Percentiles rank a stretch among this genome's conserved stretches.
Evolutionary conservation across 2,329 filamentous ascomycete species (phyloP).

Genomic region (Raffaelea arxii): DNA sequence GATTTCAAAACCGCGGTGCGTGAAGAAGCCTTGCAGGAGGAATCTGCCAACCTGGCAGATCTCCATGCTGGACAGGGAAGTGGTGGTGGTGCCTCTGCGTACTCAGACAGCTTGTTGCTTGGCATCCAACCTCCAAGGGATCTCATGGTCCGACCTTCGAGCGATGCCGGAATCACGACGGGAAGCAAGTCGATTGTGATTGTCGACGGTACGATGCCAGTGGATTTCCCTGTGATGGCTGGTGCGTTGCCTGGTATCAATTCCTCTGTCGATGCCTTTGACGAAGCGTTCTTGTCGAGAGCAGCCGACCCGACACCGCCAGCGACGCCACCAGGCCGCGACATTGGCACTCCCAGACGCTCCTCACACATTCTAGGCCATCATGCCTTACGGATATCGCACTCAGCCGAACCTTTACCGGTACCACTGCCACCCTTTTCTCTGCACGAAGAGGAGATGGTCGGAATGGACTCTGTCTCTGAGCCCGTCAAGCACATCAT

Average conservation of each 20-base stretch:
- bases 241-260: constrained; percentile 33
- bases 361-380: constrained; percentile 47
- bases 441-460: constrained; percentile 16
- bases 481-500: not conserved
- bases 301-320: constrained; percentile 50
- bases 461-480: not conserved
- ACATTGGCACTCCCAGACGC: constrained; percentile 35
- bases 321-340: constrained; percentile 45
- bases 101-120: constrained; percentile 28
- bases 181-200: constrained; percentile 91
- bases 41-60: constrained; percentile 20
- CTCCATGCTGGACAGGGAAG: constrained; percentile 13
- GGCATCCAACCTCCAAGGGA: not conserved
- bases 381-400: constrained; percentile 26
- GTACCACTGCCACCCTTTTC: constrained; percentile 35
- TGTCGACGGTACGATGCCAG: constrained; percentile 56
- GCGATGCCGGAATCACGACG: constrained; percentile 54
- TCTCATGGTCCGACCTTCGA: constrained; percentile 28
- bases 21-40: constrained; percentile 40
- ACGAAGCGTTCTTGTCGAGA: constrained; percentile 38
- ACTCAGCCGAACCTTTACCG: constrained; percentile 31
- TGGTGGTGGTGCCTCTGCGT: constrained; percentile 22
- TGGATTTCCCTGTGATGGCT: constrained; percentile 41
- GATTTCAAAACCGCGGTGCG: constrained; percentile 69
- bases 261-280: constrained; percentile 42